Conservation (phyloP, 2,329 filamentous ascomycete species). For the Lasiodiplodia theobromae region DNA sequence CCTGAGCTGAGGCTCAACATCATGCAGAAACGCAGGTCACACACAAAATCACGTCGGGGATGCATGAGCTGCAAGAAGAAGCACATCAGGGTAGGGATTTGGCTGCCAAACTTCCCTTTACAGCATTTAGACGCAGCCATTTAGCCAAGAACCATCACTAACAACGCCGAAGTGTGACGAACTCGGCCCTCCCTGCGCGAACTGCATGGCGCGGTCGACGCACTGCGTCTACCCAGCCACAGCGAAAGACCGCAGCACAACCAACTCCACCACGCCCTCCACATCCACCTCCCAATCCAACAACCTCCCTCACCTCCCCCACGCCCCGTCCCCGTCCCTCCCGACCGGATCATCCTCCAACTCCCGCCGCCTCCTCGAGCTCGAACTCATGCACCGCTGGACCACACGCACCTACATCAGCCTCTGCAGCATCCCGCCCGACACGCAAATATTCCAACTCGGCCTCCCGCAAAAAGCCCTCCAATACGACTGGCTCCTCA, state of each 20-base stretch:
- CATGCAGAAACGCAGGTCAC: slow-evolving; percentile 42
- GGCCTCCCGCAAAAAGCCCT: not conserved
- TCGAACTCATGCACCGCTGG: slow-evolving; percentile 62
- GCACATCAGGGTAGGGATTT: slow-evolving; percentile 48
- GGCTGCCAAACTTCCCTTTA: not conserved
- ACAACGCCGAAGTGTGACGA: slow-evolving; percentile 44
- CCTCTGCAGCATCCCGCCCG: slow-evolving; percentile 49
- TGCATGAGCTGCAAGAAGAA: slow-evolving; percentile 51
- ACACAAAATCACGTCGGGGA: slow-evolving; percentile 53
- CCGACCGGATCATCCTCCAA: not conserved
- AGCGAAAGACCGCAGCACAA: not conserved
- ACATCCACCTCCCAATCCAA: no score
- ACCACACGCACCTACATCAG: slow-evolving; percentile 54
- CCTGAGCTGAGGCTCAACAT: not conserved
- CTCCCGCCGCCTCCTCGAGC: slow-evolving; percentile 46
- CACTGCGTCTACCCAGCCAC: not conserved
- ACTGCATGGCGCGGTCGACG: slow-evolving; percentile 40
- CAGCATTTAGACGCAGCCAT: no score
- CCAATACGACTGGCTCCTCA: not conserved
- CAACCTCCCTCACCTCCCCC: not conserved
- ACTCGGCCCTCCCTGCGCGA: slow-evolving; percentile 46
- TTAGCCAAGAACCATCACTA: not conserved
- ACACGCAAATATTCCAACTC: slow-evolving; percentile 46
- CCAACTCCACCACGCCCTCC: not conserved
- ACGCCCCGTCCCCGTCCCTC: not conserved